Conservation (phyloP, 1,139 yeast species). For the Nakaseomyces sp. region DNA sequence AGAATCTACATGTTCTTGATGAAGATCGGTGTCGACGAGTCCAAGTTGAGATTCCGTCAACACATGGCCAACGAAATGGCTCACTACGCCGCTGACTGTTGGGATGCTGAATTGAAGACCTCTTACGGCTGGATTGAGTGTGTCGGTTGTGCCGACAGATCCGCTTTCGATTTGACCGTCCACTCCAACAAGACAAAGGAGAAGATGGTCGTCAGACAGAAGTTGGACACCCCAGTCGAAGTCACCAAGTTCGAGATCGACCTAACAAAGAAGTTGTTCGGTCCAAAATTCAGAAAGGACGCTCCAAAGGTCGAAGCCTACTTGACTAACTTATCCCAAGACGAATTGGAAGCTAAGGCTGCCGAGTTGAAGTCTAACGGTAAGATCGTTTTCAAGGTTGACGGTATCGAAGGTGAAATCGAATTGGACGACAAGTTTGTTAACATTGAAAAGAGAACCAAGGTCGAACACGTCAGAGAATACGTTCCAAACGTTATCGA, state of each 20-base stretch:
- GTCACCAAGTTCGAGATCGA: constrained; percentile 80
- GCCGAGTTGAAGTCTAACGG: constrained; percentile 55
- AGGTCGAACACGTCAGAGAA: constrained; percentile 87
- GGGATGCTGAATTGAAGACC: constrained; percentile 97
- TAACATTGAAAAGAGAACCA: constrained; percentile 66
- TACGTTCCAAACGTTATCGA: constrained; percentile 96
- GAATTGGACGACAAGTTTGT: constrained; percentile 70
- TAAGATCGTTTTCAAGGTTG: constrained; percentile 55
- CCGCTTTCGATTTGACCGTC: constrained; percentile 94
- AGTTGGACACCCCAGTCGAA: constrained; percentile 71
- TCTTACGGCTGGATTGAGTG: constrained; percentile 99
- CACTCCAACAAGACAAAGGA: constrained; percentile 94
- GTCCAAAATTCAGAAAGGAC: constrained; percentile 94
- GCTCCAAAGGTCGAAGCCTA: constrained; percentile 86
- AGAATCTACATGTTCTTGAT: constrained; percentile 77
- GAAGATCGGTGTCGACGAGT: constrained; percentile 83
- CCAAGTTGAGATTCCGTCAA: constrained; percentile 90
- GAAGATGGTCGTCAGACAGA: constrained; percentile 87
- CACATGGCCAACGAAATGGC: constrained; percentile 99
- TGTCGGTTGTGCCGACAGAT: constrained; percentile 99
- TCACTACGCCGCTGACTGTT: constrained; percentile 97
- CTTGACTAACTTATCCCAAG: constrained; percentile 69
- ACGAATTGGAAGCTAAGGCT: constrained; percentile 72
- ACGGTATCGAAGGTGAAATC: constrained; percentile 50
- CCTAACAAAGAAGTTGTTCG: constrained; percentile 88